phyloP scores from a whole-genome alignment of 2,329 filamentous ascomycete genomes.

The Chrysoporthe deuterocubensis region DNA sequence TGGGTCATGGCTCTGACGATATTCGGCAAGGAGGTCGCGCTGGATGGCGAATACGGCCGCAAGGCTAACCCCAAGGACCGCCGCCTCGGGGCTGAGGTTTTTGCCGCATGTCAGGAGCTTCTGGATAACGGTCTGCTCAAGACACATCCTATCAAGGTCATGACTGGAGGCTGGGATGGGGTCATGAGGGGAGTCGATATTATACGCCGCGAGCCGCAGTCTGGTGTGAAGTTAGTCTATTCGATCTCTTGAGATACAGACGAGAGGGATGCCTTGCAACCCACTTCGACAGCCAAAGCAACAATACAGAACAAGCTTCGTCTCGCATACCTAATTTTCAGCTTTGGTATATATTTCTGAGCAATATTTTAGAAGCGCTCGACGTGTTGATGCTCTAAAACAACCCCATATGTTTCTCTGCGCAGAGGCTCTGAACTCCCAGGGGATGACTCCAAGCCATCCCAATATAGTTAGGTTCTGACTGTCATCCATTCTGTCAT shows the following conservation, averaged over 20 bases:
- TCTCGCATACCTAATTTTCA: too few species aligned
- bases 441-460: too few species aligned
- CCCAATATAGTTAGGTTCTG: too few species aligned
- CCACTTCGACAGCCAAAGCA: background rate
- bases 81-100: background rate
- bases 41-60: background rate
- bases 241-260: background rate
- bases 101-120: background rate
- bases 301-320: too few species aligned
- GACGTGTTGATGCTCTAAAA: too few species aligned
- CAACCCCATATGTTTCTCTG: too few species aligned
- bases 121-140: background rate
- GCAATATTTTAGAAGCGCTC: too few species aligned
- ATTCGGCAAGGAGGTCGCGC: background rate
- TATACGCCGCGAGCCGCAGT: background rate
- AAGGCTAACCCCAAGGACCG: background rate
- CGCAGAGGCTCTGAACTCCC: too few species aligned
- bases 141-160: conserved; percentile 3
- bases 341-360: too few species aligned
- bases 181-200: background rate
- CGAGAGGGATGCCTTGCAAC: background rate
- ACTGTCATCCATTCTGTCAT: too few species aligned
- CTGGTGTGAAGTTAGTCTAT: conserved; percentile 1
- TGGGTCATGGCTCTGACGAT: background rate
- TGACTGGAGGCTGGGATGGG: background rate